phyloP scores from a whole-genome alignment of 352 stramenopile genomes.

The Phytopythium cucurbitacearum region DNA sequence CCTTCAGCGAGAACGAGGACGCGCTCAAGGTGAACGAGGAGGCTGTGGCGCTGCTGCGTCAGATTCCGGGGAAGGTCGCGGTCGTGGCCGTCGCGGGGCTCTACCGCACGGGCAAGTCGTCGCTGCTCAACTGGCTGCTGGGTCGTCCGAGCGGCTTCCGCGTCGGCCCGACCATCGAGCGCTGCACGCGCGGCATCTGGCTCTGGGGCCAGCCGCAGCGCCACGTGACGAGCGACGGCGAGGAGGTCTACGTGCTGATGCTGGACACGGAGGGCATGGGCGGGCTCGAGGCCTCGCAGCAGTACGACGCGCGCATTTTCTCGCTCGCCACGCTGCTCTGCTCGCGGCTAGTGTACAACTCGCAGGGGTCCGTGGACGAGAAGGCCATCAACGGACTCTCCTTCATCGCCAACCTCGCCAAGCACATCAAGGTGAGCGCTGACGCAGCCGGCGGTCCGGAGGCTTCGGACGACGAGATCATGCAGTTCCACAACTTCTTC shows the following conservation, averaged over 20 bases:
- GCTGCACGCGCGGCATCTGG: slow-evolving; percentile 86
- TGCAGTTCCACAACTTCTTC: slow-evolving; percentile 84
- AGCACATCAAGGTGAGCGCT: slow-evolving; percentile 76
- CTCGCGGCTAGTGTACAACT: slow-evolving; percentile 89
- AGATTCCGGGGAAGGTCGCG: slow-evolving; percentile 72
- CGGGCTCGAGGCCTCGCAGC: slow-evolving; percentile 74
- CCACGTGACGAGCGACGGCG: slow-evolving; percentile 53
- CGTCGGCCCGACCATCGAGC: slow-evolving; percentile 77
- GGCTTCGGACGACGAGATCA: slow-evolving; percentile 46
- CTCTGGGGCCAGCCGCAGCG: slow-evolving; percentile 72
- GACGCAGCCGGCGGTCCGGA: slow-evolving; percentile 20
- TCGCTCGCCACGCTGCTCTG: slow-evolving; percentile 80
- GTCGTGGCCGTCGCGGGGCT: slow-evolving; percentile 83
- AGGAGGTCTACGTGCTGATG: slow-evolving; percentile 78
- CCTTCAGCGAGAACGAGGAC: slow-evolving; percentile 81
- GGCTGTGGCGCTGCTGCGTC: slow-evolving; percentile 54
- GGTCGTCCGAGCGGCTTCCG: slow-evolving; percentile 65
- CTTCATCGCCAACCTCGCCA: slow-evolving; percentile 86
- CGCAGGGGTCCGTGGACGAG: slow-evolving; percentile 79
- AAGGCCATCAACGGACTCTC: slow-evolving; percentile 80
- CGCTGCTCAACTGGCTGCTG: slow-evolving; percentile 86
- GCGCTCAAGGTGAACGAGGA: slow-evolving; percentile 79
- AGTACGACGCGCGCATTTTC: slow-evolving; percentile 88
- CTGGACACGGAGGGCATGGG: slow-evolving; percentile 87
- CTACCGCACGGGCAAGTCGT: slow-evolving; percentile 87